Conservation (phyloP, 225 moss, liverwort and hornwort species). For the Asterella californica region DNA sequence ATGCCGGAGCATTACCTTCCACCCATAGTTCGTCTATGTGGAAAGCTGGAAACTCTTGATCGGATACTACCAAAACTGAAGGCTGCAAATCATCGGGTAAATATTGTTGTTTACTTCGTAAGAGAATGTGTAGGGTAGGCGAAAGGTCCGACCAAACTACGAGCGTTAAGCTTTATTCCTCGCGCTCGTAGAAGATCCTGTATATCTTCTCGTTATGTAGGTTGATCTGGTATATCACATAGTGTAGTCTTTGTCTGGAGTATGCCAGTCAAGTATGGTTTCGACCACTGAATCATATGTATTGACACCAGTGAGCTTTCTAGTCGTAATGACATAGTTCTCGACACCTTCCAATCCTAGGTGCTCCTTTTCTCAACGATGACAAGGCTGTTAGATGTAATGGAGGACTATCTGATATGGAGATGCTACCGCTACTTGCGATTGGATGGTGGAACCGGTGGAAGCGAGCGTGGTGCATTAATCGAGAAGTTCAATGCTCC, state of each 20-base stretch:
- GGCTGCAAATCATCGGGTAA: slow-evolving; percentile 95
- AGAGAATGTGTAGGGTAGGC: not conserved
- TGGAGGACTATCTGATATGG: slow-evolving; percentile 99
- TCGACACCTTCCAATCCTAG: slow-evolving; percentile 31
- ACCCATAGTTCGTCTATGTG: slow-evolving; percentile 83
- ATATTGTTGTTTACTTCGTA: not conserved
- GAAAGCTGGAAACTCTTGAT: slow-evolving; percentile 99
- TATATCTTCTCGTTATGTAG: not conserved
- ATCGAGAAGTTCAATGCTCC: slow-evolving; percentile 95
- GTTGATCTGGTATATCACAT: not conserved
- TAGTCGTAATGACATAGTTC: not conserved
- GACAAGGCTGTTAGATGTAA: slow-evolving; percentile 96
- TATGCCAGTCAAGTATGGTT: not conserved
- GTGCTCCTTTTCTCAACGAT: slow-evolving; percentile 98
- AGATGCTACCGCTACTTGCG: slow-evolving; percentile 90
- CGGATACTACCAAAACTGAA: slow-evolving; percentile 92
- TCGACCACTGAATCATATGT: not conserved
- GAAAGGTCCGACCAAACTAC: no score
- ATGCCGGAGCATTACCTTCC: slow-evolving; percentile 93
- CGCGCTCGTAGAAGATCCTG: not conserved
- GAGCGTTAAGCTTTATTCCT: no score
- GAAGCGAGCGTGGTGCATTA: slow-evolving; percentile 91
- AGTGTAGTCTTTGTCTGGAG: not conserved
- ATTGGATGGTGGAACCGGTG: slow-evolving; percentile 91
- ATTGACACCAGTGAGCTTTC: not conserved